Conservation (phyloP, 495 filamentous ascomycete species). For the Cladorrhinum samala region DNA sequence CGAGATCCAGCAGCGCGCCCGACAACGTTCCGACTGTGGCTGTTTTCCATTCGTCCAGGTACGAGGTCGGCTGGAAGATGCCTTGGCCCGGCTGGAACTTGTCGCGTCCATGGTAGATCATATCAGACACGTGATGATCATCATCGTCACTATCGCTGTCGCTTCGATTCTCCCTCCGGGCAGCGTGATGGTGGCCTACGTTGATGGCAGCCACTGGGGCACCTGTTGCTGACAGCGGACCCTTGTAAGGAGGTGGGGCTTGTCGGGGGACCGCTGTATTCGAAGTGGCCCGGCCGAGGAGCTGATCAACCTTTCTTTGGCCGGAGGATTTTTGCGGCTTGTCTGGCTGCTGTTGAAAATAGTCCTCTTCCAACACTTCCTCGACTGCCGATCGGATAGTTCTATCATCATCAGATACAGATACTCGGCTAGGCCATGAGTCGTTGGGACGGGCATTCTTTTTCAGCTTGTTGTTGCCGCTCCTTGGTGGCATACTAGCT, state of each 20-base stretch:
- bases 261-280: conserved; percentile 1
- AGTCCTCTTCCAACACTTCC: conserved; percentile 8
- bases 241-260: neutral
- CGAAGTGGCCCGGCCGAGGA: conserved; percentile 19
- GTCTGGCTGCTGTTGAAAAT: conserved; percentile 4
- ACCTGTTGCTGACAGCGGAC: conserved; percentile 2
- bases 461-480: conserved; percentile 43
- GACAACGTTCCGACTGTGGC: conserved; percentile 46
- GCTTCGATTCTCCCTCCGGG: conserved; percentile 8
- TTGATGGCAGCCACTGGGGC: conserved; percentile 1
- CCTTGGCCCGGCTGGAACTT: conserved; percentile 36
- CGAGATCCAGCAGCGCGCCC: conserved; percentile 44
- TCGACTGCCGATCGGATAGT: conserved; percentile 3
- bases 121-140: conserved; percentile 35
- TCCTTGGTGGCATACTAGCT: conserved; percentile 26
- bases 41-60: conserved; percentile 55
- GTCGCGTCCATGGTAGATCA: conserved; percentile 39
- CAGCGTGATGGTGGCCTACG: neutral
- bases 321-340: conserved; percentile 20
- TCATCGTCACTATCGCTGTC: conserved; percentile 18
- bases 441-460: conserved; percentile 36
- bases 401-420: conserved; percentile 23
- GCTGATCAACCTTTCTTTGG: conserved; percentile 26
- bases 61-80: conserved; percentile 39
- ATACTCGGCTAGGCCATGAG: conserved; percentile 29